Evolutionary conservation across 2,329 filamentous ascomycete genomes (phyloP).

Genomic region (Cytospora chrysosperma): DNA sequence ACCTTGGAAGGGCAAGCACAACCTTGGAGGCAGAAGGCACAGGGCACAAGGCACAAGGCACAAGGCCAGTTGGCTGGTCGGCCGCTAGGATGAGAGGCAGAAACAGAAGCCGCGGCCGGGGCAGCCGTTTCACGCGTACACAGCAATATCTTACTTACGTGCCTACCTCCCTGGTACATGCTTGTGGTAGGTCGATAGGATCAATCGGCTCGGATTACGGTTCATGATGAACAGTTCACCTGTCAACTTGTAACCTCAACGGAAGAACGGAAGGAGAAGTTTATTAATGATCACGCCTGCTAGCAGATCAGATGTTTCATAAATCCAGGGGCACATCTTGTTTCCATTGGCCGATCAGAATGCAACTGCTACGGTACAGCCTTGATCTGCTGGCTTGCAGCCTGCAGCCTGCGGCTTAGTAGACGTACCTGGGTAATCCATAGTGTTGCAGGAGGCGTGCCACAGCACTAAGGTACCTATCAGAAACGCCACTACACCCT

Average conservation of each 20-base stretch:
- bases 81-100: neutral
- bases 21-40: no score
- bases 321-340: neutral
- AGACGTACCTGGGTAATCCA: no score
- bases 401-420: neutral
- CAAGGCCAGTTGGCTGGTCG: neutral
- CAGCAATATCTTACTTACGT: no score
- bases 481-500: neutral
- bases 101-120: neutral
- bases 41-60: no score
- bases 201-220: neutral
- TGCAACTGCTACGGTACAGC: no score
- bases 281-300: neutral
- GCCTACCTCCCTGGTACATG: neutral
- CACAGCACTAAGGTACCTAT: neutral
- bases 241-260: neutral
- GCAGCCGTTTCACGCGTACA: neutral
- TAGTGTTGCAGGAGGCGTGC: no score
- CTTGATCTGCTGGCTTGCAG: neutral
- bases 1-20: no score
- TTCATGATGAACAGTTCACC: neutral
- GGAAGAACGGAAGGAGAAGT: neutral
- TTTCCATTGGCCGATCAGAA: neutral
- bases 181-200: neutral
- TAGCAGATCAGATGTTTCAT: neutral